Conservation (phyloP, 2,329 filamentous ascomycete species). For the Diaporthe nobilis region DNA sequence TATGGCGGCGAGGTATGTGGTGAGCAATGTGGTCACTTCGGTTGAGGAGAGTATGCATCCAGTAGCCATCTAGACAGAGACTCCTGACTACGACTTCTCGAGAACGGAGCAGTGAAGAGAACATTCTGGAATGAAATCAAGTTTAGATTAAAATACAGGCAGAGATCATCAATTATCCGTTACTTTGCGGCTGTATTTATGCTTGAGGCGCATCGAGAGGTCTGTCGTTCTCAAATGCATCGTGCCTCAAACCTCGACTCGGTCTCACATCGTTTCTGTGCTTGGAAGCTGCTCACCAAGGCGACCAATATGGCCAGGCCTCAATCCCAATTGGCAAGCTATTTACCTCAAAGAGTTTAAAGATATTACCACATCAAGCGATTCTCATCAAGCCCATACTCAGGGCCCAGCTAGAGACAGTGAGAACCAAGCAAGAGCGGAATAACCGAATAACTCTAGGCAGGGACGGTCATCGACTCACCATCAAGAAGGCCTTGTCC, state of each 20-base stretch:
- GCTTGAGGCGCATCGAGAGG: neutral
- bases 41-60: neutral
- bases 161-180: neutral
- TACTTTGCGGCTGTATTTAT: neutral
- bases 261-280: neutral
- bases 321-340: neutral
- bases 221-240: neutral
- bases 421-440: neutral
- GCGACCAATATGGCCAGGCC: neutral
- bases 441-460: neutral
- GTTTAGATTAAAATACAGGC: accelerated
- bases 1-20: neutral
- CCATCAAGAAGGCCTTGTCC: neutral
- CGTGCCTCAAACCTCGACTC: neutral
- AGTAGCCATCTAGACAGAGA: too few species aligned
- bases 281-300: neutral
- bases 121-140: too few species aligned
- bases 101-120: neutral
- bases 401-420: neutral
- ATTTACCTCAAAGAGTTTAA: neutral
- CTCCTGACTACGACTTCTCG: neutral
- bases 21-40: neutral
- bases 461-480: neutral
- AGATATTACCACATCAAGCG: neutral
- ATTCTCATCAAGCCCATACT: neutral